Evolutionary conservation across 257 asterid species (phyloP).

Genomic region (Eustoma russellianum): DNA sequence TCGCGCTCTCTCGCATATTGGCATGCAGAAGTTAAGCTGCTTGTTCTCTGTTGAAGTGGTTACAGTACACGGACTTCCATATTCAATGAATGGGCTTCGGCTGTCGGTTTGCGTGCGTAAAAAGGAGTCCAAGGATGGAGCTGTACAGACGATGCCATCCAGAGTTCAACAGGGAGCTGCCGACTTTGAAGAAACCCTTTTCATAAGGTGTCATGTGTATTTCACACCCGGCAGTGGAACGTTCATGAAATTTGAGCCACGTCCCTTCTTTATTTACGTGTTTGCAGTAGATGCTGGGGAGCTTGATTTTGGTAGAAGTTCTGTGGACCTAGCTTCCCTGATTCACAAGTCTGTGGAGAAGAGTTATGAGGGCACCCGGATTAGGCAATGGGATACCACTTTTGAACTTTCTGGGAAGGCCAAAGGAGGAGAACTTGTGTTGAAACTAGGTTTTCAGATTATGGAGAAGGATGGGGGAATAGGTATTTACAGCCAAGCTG

Average conservation of each 20-base stretch:
- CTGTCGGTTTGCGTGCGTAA: slow-evolving; percentile 70
- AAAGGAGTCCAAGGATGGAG: slow-evolving; percentile 61
- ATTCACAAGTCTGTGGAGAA: slow-evolving; percentile 72
- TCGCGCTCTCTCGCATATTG: slow-evolving; percentile 61
- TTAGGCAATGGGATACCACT: slow-evolving; percentile 67
- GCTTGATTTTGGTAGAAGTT: slow-evolving; percentile 57
- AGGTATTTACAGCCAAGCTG: slow-evolving; percentile 57
- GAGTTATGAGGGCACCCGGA: slow-evolving; percentile 53
- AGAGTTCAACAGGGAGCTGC: slow-evolving; percentile 73
- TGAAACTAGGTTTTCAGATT: slow-evolving; percentile 84
- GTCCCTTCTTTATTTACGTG: slow-evolving; percentile 64
- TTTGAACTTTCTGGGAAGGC: slow-evolving; percentile 68
- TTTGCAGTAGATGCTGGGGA: slow-evolving; percentile 78
- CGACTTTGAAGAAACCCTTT: slow-evolving; percentile 87
- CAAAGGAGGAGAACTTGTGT: slow-evolving; percentile 74
- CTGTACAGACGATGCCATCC: slow-evolving; percentile 90
- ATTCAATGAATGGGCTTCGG: slow-evolving; percentile 89
- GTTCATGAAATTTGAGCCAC: slow-evolving; percentile 56
- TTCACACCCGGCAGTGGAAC: slow-evolving; percentile 47
- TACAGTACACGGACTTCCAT: slow-evolving; percentile 49
- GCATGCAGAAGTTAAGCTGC: slow-evolving; percentile 85
- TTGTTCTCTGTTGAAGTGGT: slow-evolving; percentile 80
- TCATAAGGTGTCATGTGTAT: slow-evolving; percentile 72
- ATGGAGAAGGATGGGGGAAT: slow-evolving; percentile 96
- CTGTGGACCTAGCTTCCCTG: slow-evolving; percentile 57